Base-by-base conservation (phyloP, 768 basidiomycete species). In the Neoboletus subvelutipes region DNA sequence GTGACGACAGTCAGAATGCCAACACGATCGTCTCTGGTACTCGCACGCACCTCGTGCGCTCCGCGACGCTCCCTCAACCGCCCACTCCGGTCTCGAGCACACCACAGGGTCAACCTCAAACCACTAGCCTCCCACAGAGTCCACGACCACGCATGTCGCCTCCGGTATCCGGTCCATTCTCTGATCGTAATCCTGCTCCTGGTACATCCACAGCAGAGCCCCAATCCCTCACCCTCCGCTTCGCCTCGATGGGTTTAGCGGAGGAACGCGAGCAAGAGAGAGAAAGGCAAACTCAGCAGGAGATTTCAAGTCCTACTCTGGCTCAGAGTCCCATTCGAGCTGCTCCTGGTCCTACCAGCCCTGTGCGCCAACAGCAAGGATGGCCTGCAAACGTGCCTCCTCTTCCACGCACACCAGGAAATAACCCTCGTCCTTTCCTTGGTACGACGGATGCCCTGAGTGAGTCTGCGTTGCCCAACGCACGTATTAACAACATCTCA, bases 201-300 rank as follows among this genome's bases (percentile, higher is more conserved):
- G 26, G 46, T n/a, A 36, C 59, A 45, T 15, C 60, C n/a, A 12
- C 34, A 8, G 33, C 50, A 33, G 64, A 58, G 36, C 62, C 60
- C 17, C 70, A 54, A 56, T 73, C 69, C 18, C 63, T 72, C 45
- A 72, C 74, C 3, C 64, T 72, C 20, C 75, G 73, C 48, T 62
- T 75, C 51, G 73, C 73, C 28, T 59, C 71, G 7, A 60, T 68
- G 41, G 56, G 63, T 17, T 52, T 74, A 24, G 50, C 48, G 20
- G 67, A 64, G 39, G 68, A 68, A 22, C 63, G 56, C 31, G 59
- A 61, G 29, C 58, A 57, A 29, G 62, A 62, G 18, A 61, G 45
- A 33, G 43, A 68, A 28, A 45, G 20, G 39, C 55, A 67, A 20
- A 40, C 48, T 26, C 64, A 45, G 8, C 52, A 60, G 29, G 56